Evolutionary conservation across 106 monocot genomes (phyloP), one percentile per base, ranked within the genome.

Genomic region (Allium sativum): DNA sequence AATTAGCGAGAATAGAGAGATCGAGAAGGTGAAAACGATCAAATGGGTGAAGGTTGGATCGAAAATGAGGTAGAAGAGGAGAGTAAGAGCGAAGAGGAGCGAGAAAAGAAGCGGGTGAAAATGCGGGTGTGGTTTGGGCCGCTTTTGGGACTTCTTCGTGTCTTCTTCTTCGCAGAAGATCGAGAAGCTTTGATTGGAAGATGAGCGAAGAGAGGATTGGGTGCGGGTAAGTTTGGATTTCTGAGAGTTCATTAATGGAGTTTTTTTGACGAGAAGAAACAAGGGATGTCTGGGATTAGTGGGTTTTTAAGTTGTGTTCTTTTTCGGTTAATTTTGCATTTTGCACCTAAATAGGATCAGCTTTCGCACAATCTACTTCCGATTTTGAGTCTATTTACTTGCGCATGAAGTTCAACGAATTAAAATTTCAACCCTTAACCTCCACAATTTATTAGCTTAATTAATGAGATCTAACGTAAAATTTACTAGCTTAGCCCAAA

Each of bases 201-300:
- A 82, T 40, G 78, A 78, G 44, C 76, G 72, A 14, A 86, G 78
- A 44, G 82, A 82, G 18, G 82, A 86, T 0, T 72, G 86, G 1
- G 78, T 78, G 14, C 86, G 71, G 10, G 77, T 78, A 53, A 85
- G 78, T 68, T 81, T 85, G 9, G 58, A 44, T 44, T 50, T 50
- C 8, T 50, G 48, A 50, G 11, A 15, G 48, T 60, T 44, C 60
- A 60, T 60, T 44, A 44, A 44, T 60, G 44, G 60, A 18, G 58
- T 31, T 6, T 18, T 55, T 20, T 9, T 3, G 0, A 9, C 8
- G 9, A 14, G 40, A 41, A 41, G 16, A n/a, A 41, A 3, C 0
- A 40, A 1, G 21, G 3, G 5, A 31, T 31, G 31, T 31, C 5
- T 31, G 1, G 1, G 31, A 31, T 31, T 31, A 31, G 31, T 31